phyloP scores from a whole-genome alignment of 1,284 basidiomycete genomes.

The Erythrobasidium hasegawianum region DNA sequence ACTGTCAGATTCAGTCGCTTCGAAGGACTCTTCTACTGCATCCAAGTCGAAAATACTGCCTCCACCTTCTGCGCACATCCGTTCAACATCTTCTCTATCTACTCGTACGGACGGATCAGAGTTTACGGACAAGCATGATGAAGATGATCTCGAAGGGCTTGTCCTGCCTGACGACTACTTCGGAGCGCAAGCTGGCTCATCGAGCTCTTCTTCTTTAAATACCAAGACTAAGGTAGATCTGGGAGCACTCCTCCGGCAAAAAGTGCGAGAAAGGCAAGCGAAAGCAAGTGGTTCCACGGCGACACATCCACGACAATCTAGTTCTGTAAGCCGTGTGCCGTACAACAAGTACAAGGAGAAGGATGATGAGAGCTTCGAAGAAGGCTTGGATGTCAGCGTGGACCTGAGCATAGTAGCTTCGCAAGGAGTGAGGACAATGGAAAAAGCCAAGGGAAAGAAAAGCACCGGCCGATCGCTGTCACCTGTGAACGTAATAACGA shows the following conservation, averaged over 20 bases:
- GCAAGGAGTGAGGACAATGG: neutral
- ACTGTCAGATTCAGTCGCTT: constrained; percentile 63
- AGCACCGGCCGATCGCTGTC: too few relatives aligned
- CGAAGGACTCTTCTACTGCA: neutral
- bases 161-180: constrained; percentile 60
- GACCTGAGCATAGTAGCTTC: constrained; percentile 10
- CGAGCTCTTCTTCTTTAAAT: too few relatives aligned
- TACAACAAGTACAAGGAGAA: constrained; percentile 55
- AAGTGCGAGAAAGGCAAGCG: constrained; percentile 32
- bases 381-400: constrained; percentile 66
- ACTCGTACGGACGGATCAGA: neutral
- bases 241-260: constrained; percentile 38
- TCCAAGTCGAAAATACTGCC: constrained; percentile 40
- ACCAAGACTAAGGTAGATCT: too few relatives aligned
- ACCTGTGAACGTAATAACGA: too few relatives aligned
- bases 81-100: constrained; percentile 62
- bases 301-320: too few relatives aligned
- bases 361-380: constrained; percentile 74
- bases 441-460: too few relatives aligned
- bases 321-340: too few relatives aligned
- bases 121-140: constrained; percentile 61
- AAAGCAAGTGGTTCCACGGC: too few relatives aligned
- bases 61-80: constrained; percentile 58
- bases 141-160: constrained; percentile 66
- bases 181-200: constrained; percentile 1